These are phyloP conservation scores for Penicillium soppii DNA, from an alignment of 495 filamentous ascomycete genomes.

Conservation along the genomic window DNA sequence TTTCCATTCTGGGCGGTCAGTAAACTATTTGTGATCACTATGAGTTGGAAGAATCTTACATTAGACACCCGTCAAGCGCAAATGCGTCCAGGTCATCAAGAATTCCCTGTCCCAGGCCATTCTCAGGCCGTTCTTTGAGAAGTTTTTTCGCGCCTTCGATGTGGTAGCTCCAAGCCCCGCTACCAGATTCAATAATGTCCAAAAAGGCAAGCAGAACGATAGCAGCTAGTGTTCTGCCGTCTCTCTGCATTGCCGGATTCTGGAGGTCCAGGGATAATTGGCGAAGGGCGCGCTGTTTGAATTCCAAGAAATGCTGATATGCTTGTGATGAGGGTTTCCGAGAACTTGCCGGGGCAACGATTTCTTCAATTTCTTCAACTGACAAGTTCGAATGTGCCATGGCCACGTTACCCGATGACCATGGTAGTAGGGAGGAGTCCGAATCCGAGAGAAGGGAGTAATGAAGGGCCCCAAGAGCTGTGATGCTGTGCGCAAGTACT, in stretches of 20 bases:
- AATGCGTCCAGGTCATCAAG: slow-evolving; percentile 42
- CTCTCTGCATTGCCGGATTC: slow-evolving; percentile 37
- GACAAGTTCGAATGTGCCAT: slow-evolving; percentile 20
- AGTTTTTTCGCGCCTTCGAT: slow-evolving; percentile 49
- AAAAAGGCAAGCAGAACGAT: slow-evolving; percentile 45
- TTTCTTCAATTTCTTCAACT: slow-evolving; percentile 27
- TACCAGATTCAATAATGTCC: slow-evolving; percentile 46
- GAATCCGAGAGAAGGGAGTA: slow-evolving; percentile 36
- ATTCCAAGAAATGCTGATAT: slow-evolving; percentile 42
- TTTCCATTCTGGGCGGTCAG: slow-evolving; percentile 35
- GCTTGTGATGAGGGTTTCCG: slow-evolving; percentile 29
- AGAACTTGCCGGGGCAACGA: slow-evolving; percentile 28
- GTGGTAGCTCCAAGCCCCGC: slow-evolving; percentile 47
- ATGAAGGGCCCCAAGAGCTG: slow-evolving; percentile 44
- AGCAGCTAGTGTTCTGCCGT: slow-evolving; percentile 40
- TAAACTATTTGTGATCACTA: neutral
- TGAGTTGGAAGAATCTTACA: slow-evolving; percentile 23
- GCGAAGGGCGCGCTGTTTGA: slow-evolving; percentile 44
- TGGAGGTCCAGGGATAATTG: slow-evolving; percentile 39
- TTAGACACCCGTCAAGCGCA: slow-evolving; percentile 43
- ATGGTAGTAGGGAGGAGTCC: slow-evolving; percentile 37
- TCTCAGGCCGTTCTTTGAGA: slow-evolving; percentile 29
- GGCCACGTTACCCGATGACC: slow-evolving; percentile 28
- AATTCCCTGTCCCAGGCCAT: slow-evolving; percentile 21
- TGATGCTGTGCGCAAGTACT: slow-evolving; percentile 36